Base-by-base conservation (phyloP, 352 stramenopile genomes). In the Phytopythium kandeliae region DNA sequence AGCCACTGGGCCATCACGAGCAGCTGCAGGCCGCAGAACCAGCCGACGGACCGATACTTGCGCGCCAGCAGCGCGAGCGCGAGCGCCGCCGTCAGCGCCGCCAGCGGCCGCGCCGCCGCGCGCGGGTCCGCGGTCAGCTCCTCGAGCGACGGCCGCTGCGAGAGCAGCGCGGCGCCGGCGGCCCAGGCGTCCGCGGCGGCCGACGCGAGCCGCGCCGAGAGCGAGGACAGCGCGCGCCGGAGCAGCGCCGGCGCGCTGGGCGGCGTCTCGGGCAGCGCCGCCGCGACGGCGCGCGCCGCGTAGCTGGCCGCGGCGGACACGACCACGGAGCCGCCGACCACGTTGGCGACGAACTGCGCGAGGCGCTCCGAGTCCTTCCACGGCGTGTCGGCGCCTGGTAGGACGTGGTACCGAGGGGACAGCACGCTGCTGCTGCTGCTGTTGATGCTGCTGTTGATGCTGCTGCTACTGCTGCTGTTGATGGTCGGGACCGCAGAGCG, bases 41-140 rank as follows among this genome's bases (percentile, higher is more conserved):
- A 87, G 37, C 76, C 74, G 30, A 85, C 67, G 58, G 57, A 78
- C 46, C 85, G 79, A 63, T 81, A 85, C 48, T 81, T 82, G 67
- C 52, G 58, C 28, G 78, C 31, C 2, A 72, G 51, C 21, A 84
- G 48, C 17, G 65, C 46, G 2, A 45, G 41, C 11, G 55, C 34
- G 0, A 43, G 43, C 15, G 66, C 28, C 16, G 66, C 30, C 25
- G 47, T 60, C 4, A 57, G 30, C 8, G 69, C 65, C 24, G 65
- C 67, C 0, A 73, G 45, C 17, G 66, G 52, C 21, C 67, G 58
- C 4, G 64, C 67, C 12, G 81, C 35, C 45, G 73, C 61, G 37
- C 63, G 55, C 10, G 64, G 64, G 30, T 82, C 66, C 5, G 63
- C 74, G 13, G 73, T 47, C 17, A 75, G 49, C 22, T 75, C 62